Conservation (phyloP, 768 basidiomycete genomes). For the Wakefieldia striispora region DNA sequence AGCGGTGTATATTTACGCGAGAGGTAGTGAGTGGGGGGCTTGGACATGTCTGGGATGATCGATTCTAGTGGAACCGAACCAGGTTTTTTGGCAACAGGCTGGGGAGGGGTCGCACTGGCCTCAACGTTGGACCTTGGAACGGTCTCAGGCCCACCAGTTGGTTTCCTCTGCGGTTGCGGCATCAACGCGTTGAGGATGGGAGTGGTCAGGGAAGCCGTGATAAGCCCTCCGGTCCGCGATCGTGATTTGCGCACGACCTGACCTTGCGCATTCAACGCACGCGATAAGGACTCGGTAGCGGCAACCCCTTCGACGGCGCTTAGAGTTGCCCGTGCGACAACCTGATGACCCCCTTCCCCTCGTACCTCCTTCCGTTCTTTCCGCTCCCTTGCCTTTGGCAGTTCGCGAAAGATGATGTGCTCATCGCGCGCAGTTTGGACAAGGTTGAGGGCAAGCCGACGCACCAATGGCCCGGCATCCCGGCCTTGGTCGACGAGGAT, state of each 20-base stretch:
- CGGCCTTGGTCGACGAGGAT: constrained; percentile 69
- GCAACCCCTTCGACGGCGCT: constrained; percentile 42
- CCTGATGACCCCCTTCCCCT: constrained; percentile 27
- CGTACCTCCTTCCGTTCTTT: constrained; percentile 34
- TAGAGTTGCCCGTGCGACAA: constrained; percentile 43
- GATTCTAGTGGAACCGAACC: constrained; percentile 69
- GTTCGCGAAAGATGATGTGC: constrained; percentile 43
- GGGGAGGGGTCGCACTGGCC: constrained; percentile 11
- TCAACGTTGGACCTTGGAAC: constrained; percentile 11
- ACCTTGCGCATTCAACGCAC: constrained; percentile 41
- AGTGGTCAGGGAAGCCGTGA: constrained; percentile 44
- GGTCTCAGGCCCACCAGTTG: constrained; percentile 28
- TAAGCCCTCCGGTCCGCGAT: constrained; percentile 36
- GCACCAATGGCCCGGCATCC: constrained; percentile 61
- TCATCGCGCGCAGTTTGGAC: constrained; percentile 68
- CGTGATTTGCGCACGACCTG: constrained; percentile 34
- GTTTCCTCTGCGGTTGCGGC: constrained; percentile 48
- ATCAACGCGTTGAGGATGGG: constrained; percentile 63
- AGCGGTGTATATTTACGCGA: constrained; percentile 72
- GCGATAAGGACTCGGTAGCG: constrained; percentile 44
- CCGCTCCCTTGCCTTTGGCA: constrained; percentile 44
- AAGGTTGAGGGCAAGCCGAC: constrained; percentile 62
- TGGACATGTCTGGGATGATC: constrained; percentile 76
- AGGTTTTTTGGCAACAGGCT: constrained; percentile 31
- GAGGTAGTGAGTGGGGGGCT: constrained; percentile 83